phyloP scores from a whole-genome alignment of 257 asterid genomes.

The Rehmannia glutinosa region DNA sequence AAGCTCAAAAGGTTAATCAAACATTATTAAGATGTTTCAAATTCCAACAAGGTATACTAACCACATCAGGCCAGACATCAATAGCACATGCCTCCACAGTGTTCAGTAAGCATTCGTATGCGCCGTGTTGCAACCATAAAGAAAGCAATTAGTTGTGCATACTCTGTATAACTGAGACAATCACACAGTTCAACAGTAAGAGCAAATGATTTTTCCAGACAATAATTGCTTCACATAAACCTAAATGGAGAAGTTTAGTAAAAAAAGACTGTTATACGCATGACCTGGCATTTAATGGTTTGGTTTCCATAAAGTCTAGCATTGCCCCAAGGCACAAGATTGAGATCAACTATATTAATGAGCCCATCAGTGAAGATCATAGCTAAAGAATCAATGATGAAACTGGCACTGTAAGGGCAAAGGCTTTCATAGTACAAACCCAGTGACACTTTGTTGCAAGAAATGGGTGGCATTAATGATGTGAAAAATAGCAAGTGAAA shows the following conservation, averaged over 20 bases:
- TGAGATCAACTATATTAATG: constrained; percentile 35
- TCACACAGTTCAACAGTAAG: neutral
- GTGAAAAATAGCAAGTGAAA: constrained; percentile 16
- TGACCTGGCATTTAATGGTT: constrained; percentile 35
- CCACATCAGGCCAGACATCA: constrained; percentile 89
- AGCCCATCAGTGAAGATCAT: constrained; percentile 30
- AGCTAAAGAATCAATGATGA: constrained; percentile 30
- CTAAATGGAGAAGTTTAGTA: neutral
- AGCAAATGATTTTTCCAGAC: neutral
- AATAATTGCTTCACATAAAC: constrained; percentile 5
- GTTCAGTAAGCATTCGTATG: constrained; percentile 70
- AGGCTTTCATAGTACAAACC: constrained; percentile 33
- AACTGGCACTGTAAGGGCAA: constrained; percentile 39
- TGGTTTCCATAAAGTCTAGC: constrained; percentile 26
- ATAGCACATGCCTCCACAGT: constrained; percentile 91
- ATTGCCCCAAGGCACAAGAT: constrained; percentile 52
- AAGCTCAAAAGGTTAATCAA: constrained; percentile 1
- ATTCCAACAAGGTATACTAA: constrained; percentile 25
- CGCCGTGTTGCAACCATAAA: constrained; percentile 66
- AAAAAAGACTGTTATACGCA: neutral
- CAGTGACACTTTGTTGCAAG: constrained; percentile 28
- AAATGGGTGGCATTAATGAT: constrained; percentile 7
- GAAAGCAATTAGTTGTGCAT: neutral
- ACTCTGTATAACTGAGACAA: neutral
- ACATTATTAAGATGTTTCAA: neutral